Conservation (phyloP, 306 rosid genomes). For the Erythrophleum fordii region DNA sequence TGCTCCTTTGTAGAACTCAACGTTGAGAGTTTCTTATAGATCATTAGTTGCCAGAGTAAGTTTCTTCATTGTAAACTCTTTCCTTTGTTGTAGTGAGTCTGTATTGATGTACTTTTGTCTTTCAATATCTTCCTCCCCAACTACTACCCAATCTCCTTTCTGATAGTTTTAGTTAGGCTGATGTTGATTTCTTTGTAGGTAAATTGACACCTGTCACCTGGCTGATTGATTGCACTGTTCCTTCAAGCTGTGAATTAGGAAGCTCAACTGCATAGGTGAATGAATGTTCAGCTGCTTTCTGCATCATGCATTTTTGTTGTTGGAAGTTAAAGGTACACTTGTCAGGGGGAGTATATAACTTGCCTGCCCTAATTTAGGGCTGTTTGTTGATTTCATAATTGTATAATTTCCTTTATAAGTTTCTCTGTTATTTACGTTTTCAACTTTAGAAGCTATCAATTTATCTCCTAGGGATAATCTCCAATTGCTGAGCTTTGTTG, state of each 20-base stretch:
- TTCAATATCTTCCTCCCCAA: not conserved
- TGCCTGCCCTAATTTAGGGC: constrained; percentile 37
- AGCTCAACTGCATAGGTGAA: too few species aligned
- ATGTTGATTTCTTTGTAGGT: constrained; percentile 33
- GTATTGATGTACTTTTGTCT: not conserved
- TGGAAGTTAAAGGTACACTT: constrained; percentile 1
- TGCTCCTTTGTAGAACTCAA: constrained; percentile 85
- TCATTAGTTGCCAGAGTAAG: constrained; percentile 49
- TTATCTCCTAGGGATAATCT: constrained; percentile 15
- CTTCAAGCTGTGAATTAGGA: too few species aligned
- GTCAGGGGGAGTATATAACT: constrained; percentile 21
- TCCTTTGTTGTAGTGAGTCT: not conserved
- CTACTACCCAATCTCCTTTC: not conserved
- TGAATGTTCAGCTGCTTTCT: not conserved
- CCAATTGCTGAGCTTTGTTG: constrained; percentile 28
- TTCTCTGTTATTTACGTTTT: not conserved
- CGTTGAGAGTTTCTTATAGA: constrained; percentile 65
- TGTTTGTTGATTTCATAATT: constrained; percentile 17
- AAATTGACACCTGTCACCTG: constrained; percentile 7
- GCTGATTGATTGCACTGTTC: not conserved
- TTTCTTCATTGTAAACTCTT: constrained; percentile 12
- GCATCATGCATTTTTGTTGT: not conserved
- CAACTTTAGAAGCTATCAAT: constrained; percentile 29
- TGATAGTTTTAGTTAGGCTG: not conserved
- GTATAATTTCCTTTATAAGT: not conserved